A percentile compares a stretch with the other conserved stretches of the same genome.
phyloP scores from a whole-genome alignment of 2,329 filamentous ascomycete species.

The Nothophoma quercina region DNA sequence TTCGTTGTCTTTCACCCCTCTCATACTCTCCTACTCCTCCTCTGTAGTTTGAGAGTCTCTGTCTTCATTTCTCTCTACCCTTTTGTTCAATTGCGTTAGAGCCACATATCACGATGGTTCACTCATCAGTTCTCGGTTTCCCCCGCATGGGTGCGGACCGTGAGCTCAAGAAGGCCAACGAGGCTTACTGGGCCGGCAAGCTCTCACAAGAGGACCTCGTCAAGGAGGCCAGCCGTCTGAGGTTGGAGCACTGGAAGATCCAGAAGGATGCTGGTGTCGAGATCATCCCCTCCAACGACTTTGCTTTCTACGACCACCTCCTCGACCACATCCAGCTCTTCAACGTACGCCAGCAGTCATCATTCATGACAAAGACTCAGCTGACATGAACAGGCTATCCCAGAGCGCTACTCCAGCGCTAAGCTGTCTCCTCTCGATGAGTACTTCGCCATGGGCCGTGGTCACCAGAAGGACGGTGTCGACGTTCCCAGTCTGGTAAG shows the following conservation, averaged over 20 bases:
- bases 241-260: slow-evolving; percentile 98
- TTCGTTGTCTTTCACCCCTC: slow-evolving; percentile 16
- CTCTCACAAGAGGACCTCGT: slow-evolving; percentile 90
- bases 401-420: slow-evolving; percentile 92
- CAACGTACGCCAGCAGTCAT: slow-evolving; percentile 68
- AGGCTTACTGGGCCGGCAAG: slow-evolving; percentile 97
- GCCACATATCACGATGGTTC: slow-evolving; percentile 54
- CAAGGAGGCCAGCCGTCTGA: slow-evolving; percentile 93
- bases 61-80: slow-evolving; percentile 8
- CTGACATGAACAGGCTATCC: slow-evolving; percentile 71
- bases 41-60: slow-evolving; percentile 15
- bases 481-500: slow-evolving; percentile 84
- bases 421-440: slow-evolving; percentile 88
- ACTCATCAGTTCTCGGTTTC: slow-evolving; percentile 88
- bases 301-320: slow-evolving; percentile 97
- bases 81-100: slow-evolving; percentile 21
- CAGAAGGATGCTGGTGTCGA: slow-evolving; percentile 98
- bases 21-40: slow-evolving; percentile 23
- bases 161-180: slow-evolving; percentile 99
- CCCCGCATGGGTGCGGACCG: slow-evolving; percentile 97
- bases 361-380: neutral
- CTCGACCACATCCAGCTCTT: slow-evolving; percentile 98
- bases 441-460: slow-evolving; percentile 99
- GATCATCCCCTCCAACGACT: slow-evolving; percentile 99
- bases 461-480: slow-evolving; percentile 92